phyloP scores from a whole-genome alignment of 2,329 filamentous ascomycete genomes.

The Blumeria hordei region DNA sequence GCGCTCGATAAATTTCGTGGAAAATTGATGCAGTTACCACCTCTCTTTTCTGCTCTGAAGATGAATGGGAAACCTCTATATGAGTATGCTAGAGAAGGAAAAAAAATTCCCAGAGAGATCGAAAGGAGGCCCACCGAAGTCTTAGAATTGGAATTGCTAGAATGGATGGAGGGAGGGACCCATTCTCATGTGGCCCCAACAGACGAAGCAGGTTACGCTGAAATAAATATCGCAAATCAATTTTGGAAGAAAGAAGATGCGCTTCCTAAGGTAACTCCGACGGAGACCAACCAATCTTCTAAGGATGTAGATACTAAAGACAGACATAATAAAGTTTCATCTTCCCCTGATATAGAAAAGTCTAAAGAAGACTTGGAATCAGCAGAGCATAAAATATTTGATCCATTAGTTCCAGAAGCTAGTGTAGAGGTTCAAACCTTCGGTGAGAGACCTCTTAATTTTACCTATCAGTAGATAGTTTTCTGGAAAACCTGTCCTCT shows the following conservation, averaged over 20 bases:
- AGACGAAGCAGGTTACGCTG: slow-evolving; percentile 50
- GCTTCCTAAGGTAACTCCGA: slow-evolving; percentile 1
- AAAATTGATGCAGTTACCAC: slow-evolving; percentile 70
- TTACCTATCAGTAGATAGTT: no score
- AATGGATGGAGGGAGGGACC: slow-evolving; percentile 63
- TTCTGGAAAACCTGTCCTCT: no score
- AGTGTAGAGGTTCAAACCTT: no score
- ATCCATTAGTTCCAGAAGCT: no score
- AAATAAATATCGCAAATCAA: slow-evolving; percentile 55
- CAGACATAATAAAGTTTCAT: neutral
- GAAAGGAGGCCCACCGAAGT: slow-evolving; percentile 60
- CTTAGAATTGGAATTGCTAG: slow-evolving; percentile 50
- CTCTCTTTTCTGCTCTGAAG: slow-evolving; percentile 78
- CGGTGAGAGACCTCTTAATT: no score
- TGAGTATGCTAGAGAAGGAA: slow-evolving; percentile 82
- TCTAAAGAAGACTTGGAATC: no score
- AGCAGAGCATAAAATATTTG: no score
- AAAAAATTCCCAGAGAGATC: slow-evolving; percentile 65
- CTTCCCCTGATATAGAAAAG: neutral
- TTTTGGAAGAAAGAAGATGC: slow-evolving; percentile 35
- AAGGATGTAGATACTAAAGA: neutral
- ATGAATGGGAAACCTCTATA: slow-evolving; percentile 88
- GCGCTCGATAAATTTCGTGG: slow-evolving; percentile 55
- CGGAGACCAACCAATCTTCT: neutral
- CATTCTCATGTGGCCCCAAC: slow-evolving; percentile 61